Conservation (phyloP, 2,329 filamentous ascomycete genomes). For the Xylaria sp. region DNA sequence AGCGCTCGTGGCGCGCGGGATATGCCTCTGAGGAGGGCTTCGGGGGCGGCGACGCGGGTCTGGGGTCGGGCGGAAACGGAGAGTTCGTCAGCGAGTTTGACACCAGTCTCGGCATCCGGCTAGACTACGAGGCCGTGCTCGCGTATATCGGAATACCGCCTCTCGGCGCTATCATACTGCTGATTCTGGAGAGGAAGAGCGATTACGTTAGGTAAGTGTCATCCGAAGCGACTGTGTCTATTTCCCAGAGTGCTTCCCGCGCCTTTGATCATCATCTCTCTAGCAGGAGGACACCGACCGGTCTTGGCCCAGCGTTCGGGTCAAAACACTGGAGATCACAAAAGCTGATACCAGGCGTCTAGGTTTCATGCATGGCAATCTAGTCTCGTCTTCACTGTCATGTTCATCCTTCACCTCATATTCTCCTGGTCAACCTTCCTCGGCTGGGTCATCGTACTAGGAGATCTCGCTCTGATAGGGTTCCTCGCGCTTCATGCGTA, state of each 20-base stretch:
- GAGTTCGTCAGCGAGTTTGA: conserved; percentile 68
- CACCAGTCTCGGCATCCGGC: conserved; percentile 82
- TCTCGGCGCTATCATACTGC: conserved; percentile 79
- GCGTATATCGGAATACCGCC: conserved; percentile 88
- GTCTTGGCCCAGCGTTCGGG: too few species aligned
- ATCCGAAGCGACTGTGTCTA: too few species aligned
- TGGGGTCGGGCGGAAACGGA: conserved; percentile 31
- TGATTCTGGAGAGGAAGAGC: conserved; percentile 90
- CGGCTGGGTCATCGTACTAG: conserved; percentile 80
- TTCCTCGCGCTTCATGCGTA: conserved; percentile 82
- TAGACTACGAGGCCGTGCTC: conserved; percentile 89
- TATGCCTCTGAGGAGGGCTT: conserved; percentile 40
- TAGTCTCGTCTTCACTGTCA: conserved; percentile 76
- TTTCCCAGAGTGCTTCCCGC: too few species aligned
- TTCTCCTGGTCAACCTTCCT: conserved; percentile 85
- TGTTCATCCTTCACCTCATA: conserved; percentile 80
- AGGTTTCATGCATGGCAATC: conserved; percentile 98
- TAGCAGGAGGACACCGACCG: too few species aligned
- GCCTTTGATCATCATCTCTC: too few species aligned
- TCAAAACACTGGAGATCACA: not conserved
- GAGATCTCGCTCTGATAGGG: conserved; percentile 76
- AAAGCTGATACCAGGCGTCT: conserved; percentile 31
- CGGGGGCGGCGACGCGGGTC: conserved; percentile 22
- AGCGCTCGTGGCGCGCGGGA: conserved; percentile 57
- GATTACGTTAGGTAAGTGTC: conserved; percentile 85